Percentiles rank a stretch among this genome's conserved stretches.
Evolutionary conservation across 805 yeast species (phyloP).

Genomic region (Candida suzukii): DNA sequence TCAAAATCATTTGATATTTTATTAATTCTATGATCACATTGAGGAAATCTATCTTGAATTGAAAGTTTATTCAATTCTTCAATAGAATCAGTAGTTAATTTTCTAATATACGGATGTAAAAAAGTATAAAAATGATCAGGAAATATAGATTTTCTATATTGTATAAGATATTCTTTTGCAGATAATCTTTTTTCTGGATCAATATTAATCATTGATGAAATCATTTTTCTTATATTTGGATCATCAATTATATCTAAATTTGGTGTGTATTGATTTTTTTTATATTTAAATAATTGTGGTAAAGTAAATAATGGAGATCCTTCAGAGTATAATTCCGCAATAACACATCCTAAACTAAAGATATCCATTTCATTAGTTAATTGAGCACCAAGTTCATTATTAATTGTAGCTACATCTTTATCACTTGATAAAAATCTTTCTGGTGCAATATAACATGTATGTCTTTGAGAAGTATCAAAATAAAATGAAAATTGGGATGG

Average conservation of each 20-base stretch:
- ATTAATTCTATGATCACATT: conserved; percentile 51
- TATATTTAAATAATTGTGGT: conserved; percentile 80
- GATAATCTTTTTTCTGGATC: conserved; percentile 55
- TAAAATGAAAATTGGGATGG: conserved; percentile 89
- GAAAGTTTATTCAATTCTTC: conserved; percentile 1
- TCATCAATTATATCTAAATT: conserved; percentile 52
- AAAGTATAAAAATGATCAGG: conserved; percentile 66
- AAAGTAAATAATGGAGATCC: conserved; percentile 83
- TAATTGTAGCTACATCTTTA: conserved; percentile 7
- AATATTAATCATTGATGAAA: conserved; percentile 54
- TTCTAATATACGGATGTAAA: conserved; percentile 59
- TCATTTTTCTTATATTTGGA: conserved; percentile 41
- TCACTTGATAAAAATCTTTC: conserved; percentile 59
- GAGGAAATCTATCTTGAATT: conserved; percentile 24
- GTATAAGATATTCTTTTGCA: conserved; percentile 45
- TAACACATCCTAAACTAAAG: conserved; percentile 77
- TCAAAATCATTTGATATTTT: conserved; percentile 55
- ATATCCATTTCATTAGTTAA: conserved; percentile 71
- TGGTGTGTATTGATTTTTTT: conserved; percentile 60
- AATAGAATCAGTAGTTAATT: conserved; percentile 19
- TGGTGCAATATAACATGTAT: conserved; percentile 90
- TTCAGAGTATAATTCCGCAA: conserved; percentile 82
- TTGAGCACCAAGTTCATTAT: conserved; percentile 12
- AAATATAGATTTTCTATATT: conserved; percentile 45
- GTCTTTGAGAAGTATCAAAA: conserved; percentile 83